Evolutionary conservation across 2,329 filamentous ascomycete genomes (phyloP), one percentile per base, ranked within the genome.

Genomic region (Colletotrichum paranaense): DNA sequence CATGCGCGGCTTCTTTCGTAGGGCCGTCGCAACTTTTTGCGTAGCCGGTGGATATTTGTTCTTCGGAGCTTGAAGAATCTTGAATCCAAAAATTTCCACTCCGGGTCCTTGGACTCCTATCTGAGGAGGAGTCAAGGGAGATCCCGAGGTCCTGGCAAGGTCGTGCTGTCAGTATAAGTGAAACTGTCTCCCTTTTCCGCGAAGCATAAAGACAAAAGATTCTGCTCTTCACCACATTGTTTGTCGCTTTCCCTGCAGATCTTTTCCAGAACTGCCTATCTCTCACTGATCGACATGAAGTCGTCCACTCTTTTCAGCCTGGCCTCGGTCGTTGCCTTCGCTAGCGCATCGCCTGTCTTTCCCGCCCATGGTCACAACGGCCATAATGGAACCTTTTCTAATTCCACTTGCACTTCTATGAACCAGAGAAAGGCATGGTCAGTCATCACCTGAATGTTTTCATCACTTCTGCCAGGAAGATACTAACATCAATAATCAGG

Each of bases 401-500:
- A 68, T 58, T 63, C 59, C 19, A 68, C 67, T 12, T 68, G 67
- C 59, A 68, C 59, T n/a, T 56, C 58, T 4, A 26, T 68, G 16
- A 68, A 64, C 38, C 67, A 64, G 12, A 68, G 67, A 35, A 68
- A 68, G 22, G 67, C 67, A 56, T 64, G 59, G 67, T 68, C 16
- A 55, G 66, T 26, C 30, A 8, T 1, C 11, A 14, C 28, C 26
- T 14, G 19, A 16, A 64, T 32, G 5, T 11, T 16, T 28, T 14
- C 4, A 11, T 14, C 16, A 7, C 9, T 7, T 42, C 16, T 19
- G 0, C 5, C 6, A 42, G 16, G 5, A 14, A 16, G 14, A 38
- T 42, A 16, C 5, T 42, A 19, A 42, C 14, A 42, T 16, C 2
- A 42, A 16, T 7, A 16, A 42, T 16, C 28, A 73, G 71, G 71